Percentiles rank a stretch among this genome's conserved stretches.
Conservation (phyloP, 768 basidiomycete species). For the Naganishia vaughanmartiniae region DNA sequence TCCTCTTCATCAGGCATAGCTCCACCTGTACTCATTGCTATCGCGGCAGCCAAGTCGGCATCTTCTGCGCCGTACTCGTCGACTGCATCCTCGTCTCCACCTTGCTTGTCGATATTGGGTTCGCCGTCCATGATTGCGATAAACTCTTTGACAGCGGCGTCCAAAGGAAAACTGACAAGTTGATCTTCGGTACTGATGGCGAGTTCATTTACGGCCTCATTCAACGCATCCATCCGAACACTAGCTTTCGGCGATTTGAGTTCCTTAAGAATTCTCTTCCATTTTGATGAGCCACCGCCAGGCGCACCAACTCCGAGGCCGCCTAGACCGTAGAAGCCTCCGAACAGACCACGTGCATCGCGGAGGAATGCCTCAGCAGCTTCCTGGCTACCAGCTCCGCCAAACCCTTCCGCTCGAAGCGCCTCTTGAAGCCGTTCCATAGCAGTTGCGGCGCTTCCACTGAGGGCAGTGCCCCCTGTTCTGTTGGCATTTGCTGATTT, state of each 20-base stretch:
- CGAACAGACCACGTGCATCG: slow-evolving; percentile 65
- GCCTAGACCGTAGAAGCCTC: slow-evolving; percentile 66
- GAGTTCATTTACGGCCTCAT: slow-evolving; percentile 90
- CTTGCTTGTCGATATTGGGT: slow-evolving; percentile 43
- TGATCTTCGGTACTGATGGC: slow-evolving; percentile 98
- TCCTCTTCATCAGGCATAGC: slow-evolving; percentile 65
- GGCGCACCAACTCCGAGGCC: slow-evolving; percentile 62
- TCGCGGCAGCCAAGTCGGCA: slow-evolving; percentile 58
- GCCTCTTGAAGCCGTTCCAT: slow-evolving; percentile 36
- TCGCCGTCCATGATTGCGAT: slow-evolving; percentile 75
- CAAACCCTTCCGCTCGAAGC: slow-evolving; percentile 32
- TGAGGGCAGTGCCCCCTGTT: neutral
- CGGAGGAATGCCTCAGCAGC: slow-evolving; percentile 52
- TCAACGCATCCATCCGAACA: slow-evolving; percentile 74
- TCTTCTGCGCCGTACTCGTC: slow-evolving; percentile 59
- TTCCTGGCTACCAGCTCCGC: slow-evolving; percentile 50
- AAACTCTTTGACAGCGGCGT: slow-evolving; percentile 85
- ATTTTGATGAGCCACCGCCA: slow-evolving; percentile 55
- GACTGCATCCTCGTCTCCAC: slow-evolving; percentile 36
- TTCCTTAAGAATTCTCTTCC: slow-evolving; percentile 58
- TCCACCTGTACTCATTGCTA: slow-evolving; percentile 67
- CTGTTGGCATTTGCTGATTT: slow-evolving; percentile 8
- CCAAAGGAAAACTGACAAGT: slow-evolving; percentile 89
- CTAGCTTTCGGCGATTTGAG: slow-evolving; percentile 67
- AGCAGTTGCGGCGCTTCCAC: slow-evolving; percentile 1